Percentiles rank a stretch among this genome's conserved stretches.
These are phyloP conservation scores for Royoungia palumana DNA, from an alignment of 768 basidiomycete species.

Conservation along the genomic window DNA sequence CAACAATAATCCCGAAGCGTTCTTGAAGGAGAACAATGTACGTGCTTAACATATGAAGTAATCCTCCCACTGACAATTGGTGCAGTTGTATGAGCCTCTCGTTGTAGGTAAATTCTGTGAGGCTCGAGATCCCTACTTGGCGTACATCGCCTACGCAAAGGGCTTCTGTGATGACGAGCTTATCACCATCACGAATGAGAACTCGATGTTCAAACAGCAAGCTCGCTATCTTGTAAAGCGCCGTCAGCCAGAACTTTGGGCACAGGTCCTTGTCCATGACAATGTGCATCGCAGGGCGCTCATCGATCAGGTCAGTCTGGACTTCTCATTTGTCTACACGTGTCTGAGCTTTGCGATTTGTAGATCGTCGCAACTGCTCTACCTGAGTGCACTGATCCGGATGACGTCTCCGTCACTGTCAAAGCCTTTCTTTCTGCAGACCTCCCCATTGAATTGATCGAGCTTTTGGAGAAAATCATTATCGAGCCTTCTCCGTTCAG, in stretches of 20 bases:
- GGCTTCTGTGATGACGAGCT: slow-evolving; percentile 98
- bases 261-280: slow-evolving; percentile 84
- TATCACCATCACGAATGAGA: slow-evolving; percentile 95
- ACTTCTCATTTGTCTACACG: neutral
- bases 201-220: slow-evolving; percentile 99
- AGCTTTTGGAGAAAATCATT: slow-evolving; percentile 97
- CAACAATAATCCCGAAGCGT: slow-evolving; percentile 96
- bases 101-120: slow-evolving; percentile 99
- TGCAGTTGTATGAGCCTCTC: slow-evolving; percentile 89
- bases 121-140: slow-evolving; percentile 95
- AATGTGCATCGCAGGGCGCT: slow-evolving; percentile 91
- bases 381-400: slow-evolving; percentile 95
- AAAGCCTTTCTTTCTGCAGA: slow-evolving; percentile 98
- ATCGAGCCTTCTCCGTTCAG: slow-evolving; percentile 96
- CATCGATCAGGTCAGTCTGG: slow-evolving; percentile 78
- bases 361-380: slow-evolving; percentile 92
- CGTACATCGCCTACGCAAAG: slow-evolving; percentile 99
- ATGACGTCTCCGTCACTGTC: slow-evolving; percentile 98
- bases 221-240: slow-evolving; percentile 97
- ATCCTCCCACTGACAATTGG: slow-evolving; percentile 7
- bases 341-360: neutral
- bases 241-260: slow-evolving; percentile 93
- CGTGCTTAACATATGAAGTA: slow-evolving; percentile 27
- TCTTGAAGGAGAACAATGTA: slow-evolving; percentile 98
- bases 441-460: slow-evolving; percentile 94